These are phyloP conservation scores for Nitzschia palea DNA, from an alignment of 108 stramenopile species.

Conservation along the genomic window DNA sequence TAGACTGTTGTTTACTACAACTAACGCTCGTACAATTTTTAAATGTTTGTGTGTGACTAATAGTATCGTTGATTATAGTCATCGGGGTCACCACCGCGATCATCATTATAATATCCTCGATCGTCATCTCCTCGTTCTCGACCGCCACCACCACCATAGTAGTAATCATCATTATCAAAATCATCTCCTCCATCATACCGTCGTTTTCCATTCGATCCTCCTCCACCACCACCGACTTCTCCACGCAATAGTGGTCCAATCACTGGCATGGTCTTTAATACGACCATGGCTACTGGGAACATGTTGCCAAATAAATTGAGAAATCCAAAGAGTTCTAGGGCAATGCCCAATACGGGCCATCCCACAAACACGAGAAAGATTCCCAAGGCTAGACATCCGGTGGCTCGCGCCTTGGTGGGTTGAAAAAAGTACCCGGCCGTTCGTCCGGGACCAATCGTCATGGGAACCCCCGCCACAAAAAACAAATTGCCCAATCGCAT, in stretches of 20 bases:
- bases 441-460: conserved; percentile 89
- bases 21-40: no score
- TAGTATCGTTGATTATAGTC: conserved; percentile 17
- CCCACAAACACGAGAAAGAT: conserved; percentile 87
- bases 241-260: conserved; percentile 68
- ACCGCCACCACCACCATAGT: conserved; percentile 9
- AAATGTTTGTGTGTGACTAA: not conserved
- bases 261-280: conserved; percentile 72
- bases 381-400: conserved; percentile 74
- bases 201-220: not conserved
- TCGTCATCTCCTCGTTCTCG: conserved; percentile 23
- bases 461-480: conserved; percentile 79
- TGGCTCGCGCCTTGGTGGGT: conserved; percentile 83
- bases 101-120: conserved; percentile 10
- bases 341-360: conserved; percentile 86
- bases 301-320: conserved; percentile 94
- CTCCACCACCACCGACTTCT: not conserved
- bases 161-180: conserved; percentile 9
- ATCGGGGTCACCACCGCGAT: conserved; percentile 13
- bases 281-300: conserved; percentile 78
- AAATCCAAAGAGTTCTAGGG: conserved; percentile 89
- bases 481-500: conserved; percentile 92
- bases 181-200: conserved; percentile 16
- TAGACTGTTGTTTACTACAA: no score
- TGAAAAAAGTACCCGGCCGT: conserved; percentile 87